Conservation (phyloP, 805 yeast genomes). For the Sugiyamaella marilandica region DNA sequence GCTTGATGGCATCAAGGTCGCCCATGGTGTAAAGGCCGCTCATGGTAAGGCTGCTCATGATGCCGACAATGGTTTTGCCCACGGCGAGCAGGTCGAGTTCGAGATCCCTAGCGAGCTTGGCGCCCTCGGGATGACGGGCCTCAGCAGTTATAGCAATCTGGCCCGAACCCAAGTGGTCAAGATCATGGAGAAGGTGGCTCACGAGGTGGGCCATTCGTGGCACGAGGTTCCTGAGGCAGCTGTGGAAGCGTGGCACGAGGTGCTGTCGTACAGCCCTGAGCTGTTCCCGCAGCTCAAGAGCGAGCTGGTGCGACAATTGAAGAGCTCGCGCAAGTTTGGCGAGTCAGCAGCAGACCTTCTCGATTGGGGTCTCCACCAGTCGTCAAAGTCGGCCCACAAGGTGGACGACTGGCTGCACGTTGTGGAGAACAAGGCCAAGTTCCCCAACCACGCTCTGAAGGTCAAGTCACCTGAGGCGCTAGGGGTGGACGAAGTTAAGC, state of each 20-base stretch:
- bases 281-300: slow-evolving; percentile 24
- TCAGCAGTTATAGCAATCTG: slow-evolving; percentile 1
- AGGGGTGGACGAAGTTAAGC: slow-evolving; percentile 77
- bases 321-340: slow-evolving; percentile 6
- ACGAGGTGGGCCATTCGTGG: slow-evolving; percentile 18
- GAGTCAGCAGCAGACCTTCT: slow-evolving; percentile 3
- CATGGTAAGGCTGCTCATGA: not conserved
- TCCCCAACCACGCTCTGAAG: slow-evolving; percentile 50
- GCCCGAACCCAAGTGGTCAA: slow-evolving; percentile 5
- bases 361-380: slow-evolving; percentile 8
- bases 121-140: slow-evolving; percentile 5
- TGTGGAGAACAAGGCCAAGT: slow-evolving; percentile 50
- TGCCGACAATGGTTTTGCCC: not conserved
- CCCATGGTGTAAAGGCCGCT: not conserved
- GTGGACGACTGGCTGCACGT: slow-evolving; percentile 22
- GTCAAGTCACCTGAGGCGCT: slow-evolving; percentile 59
- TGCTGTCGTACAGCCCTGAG: slow-evolving; percentile 26
- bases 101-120: slow-evolving; percentile 13
- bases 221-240: slow-evolving; percentile 29
- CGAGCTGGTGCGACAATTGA: slow-evolving; percentile 20
- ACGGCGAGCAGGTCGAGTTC: slow-evolving; percentile 7
- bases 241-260: slow-evolving; percentile 29
- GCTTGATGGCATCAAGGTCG: not conserved
- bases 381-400: not conserved
- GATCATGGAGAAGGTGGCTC: slow-evolving; percentile 28